Percentiles rank a stretch among this genome's conserved stretches.
These are phyloP conservation scores for Pyrenophora teres DNA, from an alignment of 2,329 filamentous ascomycete genomes.

Conservation along the genomic window DNA sequence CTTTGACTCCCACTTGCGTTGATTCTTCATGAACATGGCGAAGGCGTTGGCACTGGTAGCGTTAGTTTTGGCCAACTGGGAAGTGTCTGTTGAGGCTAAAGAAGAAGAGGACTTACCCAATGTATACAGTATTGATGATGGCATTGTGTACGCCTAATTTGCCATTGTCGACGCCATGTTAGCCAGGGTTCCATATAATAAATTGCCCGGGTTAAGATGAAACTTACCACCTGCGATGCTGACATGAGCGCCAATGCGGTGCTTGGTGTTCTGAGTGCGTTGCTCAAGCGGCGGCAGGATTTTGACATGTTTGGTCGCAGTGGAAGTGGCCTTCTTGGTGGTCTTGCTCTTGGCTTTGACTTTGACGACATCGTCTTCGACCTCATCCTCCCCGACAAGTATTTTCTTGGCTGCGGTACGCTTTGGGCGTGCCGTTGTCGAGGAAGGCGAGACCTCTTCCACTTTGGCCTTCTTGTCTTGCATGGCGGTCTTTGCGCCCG, in stretches of 20 bases:
- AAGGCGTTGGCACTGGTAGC: constrained; percentile 77
- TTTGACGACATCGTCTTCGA: neutral
- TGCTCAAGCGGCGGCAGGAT: constrained; percentile 68
- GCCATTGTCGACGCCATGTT: constrained; percentile 22
- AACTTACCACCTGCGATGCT: constrained; percentile 81
- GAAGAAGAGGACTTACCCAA: constrained; percentile 58
- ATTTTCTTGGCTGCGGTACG: neutral
- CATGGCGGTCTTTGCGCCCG: constrained; percentile 18
- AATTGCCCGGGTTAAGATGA: neutral
- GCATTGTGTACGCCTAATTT: constrained; percentile 82
- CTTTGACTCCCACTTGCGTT: constrained; percentile 91
- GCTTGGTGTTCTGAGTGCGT: constrained; percentile 72
- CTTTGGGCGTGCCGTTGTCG: neutral
- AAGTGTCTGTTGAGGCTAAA: neutral
- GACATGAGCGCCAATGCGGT: constrained; percentile 92
- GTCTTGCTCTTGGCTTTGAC: neutral
- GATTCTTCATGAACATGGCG: constrained; percentile 92
- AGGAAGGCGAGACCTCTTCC: constrained; percentile 7
- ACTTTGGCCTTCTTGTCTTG: constrained; percentile 25
- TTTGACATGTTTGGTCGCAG: constrained; percentile 50
- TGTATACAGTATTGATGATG: constrained; percentile 74
- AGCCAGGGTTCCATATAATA: constrained; percentile 13
- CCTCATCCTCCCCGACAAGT: neutral
- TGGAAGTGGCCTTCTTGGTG: constrained; percentile 35
- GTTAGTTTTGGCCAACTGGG: constrained; percentile 25